These are phyloP conservation scores for Candida tetrigidarum DNA, from an alignment of 1,139 yeast genomes.

Conservation along the genomic window DNA sequence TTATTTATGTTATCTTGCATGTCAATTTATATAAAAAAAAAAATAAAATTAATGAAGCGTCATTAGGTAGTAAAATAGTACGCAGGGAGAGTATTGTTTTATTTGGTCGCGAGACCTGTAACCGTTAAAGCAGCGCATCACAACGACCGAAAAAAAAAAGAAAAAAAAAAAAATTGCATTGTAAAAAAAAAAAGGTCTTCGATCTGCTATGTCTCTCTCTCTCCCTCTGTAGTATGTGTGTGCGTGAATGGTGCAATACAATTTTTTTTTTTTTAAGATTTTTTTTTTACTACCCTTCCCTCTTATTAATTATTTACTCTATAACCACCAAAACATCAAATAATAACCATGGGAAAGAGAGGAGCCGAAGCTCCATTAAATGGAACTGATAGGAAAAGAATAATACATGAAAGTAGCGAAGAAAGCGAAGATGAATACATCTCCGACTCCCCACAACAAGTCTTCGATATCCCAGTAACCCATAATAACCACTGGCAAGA, in stretches of 20 bases:
- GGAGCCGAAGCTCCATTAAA: conserved; percentile 19
- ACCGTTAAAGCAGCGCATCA: conserved; percentile 7
- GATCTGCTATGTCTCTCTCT: too few relatives aligned
- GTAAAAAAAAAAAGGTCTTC: too few relatives aligned
- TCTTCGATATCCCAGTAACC: conserved; percentile 19
- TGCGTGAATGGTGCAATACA: too few relatives aligned
- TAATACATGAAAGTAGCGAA: conserved; percentile 3
- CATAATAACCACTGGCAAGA: conserved; percentile 62
- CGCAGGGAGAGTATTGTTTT: background rate
- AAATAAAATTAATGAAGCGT: too few relatives aligned
- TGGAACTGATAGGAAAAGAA: conserved; percentile 16
- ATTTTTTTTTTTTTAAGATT: conserved; percentile 2
- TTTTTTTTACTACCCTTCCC: background rate
- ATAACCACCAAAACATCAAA: background rate
- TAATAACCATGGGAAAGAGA: conserved; percentile 21
- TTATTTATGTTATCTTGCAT: too few relatives aligned
- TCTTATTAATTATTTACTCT: background rate
- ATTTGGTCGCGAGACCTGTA: background rate
- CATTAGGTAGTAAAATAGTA: background rate
- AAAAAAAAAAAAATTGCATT: conserved; percentile 7
- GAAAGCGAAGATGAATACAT: conserved; percentile 19
- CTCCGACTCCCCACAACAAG: conserved; percentile 18
- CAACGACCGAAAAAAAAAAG: conserved; percentile 4
- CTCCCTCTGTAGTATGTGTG: too few relatives aligned
- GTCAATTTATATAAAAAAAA: too few relatives aligned